These are phyloP conservation scores for Suillus sp. DNA, from an alignment of 768 basidiomycete species.

Conservation along the genomic window DNA sequence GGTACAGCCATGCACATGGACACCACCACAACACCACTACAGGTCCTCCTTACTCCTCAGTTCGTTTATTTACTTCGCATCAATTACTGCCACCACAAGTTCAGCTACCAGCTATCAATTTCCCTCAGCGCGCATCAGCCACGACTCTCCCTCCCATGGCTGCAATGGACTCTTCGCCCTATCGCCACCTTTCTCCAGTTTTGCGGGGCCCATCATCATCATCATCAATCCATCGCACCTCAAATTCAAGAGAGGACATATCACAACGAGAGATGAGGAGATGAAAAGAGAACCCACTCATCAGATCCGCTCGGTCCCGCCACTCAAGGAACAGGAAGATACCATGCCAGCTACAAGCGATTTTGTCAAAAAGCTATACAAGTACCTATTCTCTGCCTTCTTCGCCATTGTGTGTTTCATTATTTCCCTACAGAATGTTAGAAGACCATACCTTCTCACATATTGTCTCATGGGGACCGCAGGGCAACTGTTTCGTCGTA, in stretches of 20 bases:
- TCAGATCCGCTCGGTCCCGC: conserved; percentile 26
- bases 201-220: conserved; percentile 29
- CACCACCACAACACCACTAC: conserved; percentile 4
- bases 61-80: conserved; percentile 1
- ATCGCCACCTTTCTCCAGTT: conserved; percentile 26
- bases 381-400: conserved; percentile 46
- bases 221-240: conserved; percentile 33
- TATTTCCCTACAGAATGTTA: conserved; percentile 65
- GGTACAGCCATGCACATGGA: conserved; percentile 10
- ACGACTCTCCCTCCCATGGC: conserved; percentile 22
- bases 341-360: conserved; percentile 87
- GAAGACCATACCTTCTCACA: conserved; percentile 73
- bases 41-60: conserved; percentile 5
- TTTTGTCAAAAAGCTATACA: conserved; percentile 94
- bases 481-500: conserved; percentile 89
- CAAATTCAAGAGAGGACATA: conserved; percentile 45
- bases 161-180: conserved; percentile 32
- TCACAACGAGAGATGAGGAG: conserved; percentile 26
- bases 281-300: conserved; percentile 35
- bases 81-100: conserved; percentile 10
- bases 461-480: conserved; percentile 82
- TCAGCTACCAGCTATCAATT: conserved; percentile 15
- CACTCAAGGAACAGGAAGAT: conserved; percentile 55
- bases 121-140: conserved; percentile 10
- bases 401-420: background rate